Conservation (phyloP, 306 rosid species). For the Cercis canadensis region DNA sequence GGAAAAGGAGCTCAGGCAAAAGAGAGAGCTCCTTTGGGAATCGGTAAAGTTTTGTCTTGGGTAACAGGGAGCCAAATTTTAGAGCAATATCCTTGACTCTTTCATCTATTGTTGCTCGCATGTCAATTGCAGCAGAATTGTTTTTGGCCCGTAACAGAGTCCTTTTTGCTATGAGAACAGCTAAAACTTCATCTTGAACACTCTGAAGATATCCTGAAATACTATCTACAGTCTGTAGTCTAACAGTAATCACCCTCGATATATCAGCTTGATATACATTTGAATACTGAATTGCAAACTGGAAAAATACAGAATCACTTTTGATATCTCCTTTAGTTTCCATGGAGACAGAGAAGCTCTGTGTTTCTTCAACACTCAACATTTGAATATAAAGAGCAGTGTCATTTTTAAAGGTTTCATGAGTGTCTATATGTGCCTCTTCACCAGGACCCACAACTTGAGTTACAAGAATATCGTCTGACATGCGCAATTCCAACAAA, state of each 20-base stretch:
- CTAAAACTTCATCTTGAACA: constrained; percentile 85
- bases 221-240: constrained; percentile 83
- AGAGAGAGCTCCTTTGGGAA: constrained; percentile 84
- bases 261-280: constrained; percentile 74
- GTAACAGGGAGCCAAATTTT: constrained; percentile 77
- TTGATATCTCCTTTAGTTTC: constrained; percentile 80
- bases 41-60: constrained; percentile 72
- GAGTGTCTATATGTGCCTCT: constrained; percentile 85
- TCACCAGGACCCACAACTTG: constrained; percentile 96
- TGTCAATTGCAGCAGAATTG: constrained; percentile 68
- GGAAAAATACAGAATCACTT: constrained; percentile 66
- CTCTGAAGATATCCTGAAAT: constrained; percentile 81
- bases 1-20: constrained; percentile 88
- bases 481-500: constrained; percentile 78
- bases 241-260: constrained; percentile 79
- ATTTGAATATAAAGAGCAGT: constrained; percentile 80
- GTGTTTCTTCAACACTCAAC: constrained; percentile 92
- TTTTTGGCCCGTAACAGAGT: constrained; percentile 75
- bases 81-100: constrained; percentile 84
- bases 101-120: constrained; percentile 78
- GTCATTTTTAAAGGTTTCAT: constrained; percentile 78
- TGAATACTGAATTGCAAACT: constrained; percentile 66
- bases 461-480: constrained; percentile 81
- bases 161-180: constrained; percentile 89
- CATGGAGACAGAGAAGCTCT: constrained; percentile 82